These are phyloP conservation scores for Fusarium graminum DNA, from an alignment of 2,329 filamentous ascomycete species.

Conservation along the genomic window DNA sequence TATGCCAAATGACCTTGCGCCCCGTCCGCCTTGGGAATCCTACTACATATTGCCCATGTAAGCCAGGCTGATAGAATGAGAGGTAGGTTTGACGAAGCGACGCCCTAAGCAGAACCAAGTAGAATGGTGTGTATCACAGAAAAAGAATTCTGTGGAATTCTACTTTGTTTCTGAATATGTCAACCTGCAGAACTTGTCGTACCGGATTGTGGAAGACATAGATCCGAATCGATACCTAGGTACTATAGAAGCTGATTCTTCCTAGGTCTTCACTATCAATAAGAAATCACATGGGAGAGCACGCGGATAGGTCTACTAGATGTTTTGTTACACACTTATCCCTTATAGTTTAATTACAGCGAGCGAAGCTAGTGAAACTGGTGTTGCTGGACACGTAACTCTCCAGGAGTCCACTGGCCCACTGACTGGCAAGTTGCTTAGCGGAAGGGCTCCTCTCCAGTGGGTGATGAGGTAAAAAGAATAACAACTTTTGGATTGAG, in stretches of 20 bases:
- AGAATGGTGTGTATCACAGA: background rate
- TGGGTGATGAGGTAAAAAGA: conserved; percentile 4
- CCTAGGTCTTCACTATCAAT: background rate
- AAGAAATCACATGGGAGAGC: conserved; percentile 5
- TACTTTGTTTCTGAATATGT: background rate
- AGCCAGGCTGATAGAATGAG: conserved; percentile 7
- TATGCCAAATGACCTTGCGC: background rate
- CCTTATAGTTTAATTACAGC: background rate
- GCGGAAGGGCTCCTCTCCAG: background rate
- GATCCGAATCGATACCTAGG: background rate
- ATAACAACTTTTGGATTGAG: conserved; percentile 11
- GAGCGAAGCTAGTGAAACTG: conserved; percentile 2
- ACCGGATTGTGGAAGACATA: conserved; percentile 9
- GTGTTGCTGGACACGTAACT: conserved; percentile 18
- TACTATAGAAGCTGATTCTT: background rate
- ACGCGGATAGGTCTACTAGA: background rate
- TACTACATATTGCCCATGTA: background rate
- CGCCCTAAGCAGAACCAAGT: background rate
- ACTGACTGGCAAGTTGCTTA: conserved; percentile 16
- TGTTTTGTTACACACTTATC: background rate
- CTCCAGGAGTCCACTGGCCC: conserved; percentile 19
- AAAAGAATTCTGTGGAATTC: background rate
- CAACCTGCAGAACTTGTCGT: background rate
- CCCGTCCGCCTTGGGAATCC: background rate
- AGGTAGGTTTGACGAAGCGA: conserved; percentile 8